Conservation (phyloP, 1,139 yeast genomes). For the Pichia sp. region DNA sequence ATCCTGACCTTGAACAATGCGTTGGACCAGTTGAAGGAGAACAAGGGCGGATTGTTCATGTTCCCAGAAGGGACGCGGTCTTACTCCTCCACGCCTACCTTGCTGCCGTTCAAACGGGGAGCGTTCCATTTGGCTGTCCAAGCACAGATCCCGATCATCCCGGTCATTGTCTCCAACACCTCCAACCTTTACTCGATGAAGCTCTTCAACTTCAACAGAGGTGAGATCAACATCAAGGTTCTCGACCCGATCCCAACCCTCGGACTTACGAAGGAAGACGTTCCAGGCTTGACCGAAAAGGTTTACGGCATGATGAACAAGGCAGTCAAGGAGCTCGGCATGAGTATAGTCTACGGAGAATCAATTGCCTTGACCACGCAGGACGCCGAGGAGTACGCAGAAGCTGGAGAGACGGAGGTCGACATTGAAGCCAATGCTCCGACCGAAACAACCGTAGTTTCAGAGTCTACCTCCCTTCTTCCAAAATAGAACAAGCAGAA, state of each 20-base stretch:
- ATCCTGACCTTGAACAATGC: slow-evolving; percentile 70
- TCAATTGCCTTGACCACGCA: background rate
- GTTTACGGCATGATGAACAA: slow-evolving; percentile 37
- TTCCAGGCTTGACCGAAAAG: slow-evolving; percentile 43
- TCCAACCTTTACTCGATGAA: slow-evolving; percentile 65
- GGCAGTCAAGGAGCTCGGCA: slow-evolving; percentile 38
- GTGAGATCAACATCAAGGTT: slow-evolving; percentile 60
- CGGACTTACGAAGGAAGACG: slow-evolving; percentile 56
- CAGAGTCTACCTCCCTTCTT: slow-evolving; percentile 1
- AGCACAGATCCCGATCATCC: slow-evolving; percentile 84
- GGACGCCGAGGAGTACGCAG: slow-evolving; percentile 7
- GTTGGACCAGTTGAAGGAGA: slow-evolving; percentile 50
- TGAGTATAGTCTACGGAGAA: slow-evolving; percentile 33
- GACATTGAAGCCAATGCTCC: slow-evolving; percentile 19
- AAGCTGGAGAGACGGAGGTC: background rate
- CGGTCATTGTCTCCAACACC: slow-evolving; percentile 82
- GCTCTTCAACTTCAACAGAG: slow-evolving; percentile 51
- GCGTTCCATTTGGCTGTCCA: slow-evolving; percentile 96
- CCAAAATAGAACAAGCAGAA: background rate
- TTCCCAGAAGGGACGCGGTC: slow-evolving; percentile 98
- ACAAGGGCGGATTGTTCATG: slow-evolving; percentile 71
- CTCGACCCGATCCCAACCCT: slow-evolving; percentile 62
- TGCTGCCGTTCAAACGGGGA: slow-evolving; percentile 92
- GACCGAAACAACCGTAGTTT: background rate
- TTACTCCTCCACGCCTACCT: slow-evolving; percentile 56